Conservation (phyloP, 768 basidiomycete species). For the Chalciporus piperatus region DNA sequence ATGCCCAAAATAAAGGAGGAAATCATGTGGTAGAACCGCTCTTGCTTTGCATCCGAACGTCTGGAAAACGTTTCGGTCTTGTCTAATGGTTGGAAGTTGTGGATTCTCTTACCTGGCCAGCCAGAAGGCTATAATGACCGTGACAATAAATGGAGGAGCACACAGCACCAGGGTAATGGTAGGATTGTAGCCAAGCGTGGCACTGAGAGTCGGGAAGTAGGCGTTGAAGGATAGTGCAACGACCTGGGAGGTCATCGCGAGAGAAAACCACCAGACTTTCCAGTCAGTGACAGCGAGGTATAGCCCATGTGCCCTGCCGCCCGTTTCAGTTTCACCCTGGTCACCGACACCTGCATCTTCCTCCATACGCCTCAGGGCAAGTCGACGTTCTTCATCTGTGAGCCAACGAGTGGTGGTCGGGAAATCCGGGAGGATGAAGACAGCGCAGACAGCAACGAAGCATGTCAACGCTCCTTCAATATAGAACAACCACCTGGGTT, state of each 20-base stretch:
- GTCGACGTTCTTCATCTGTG: constrained; percentile 35
- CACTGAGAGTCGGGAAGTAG: constrained; percentile 77
- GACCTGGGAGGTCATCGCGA: constrained; percentile 37
- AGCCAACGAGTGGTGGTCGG: constrained; percentile 38
- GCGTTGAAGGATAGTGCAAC: constrained; percentile 72
- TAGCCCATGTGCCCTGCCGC: constrained; percentile 45
- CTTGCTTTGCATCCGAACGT: constrained; percentile 66
- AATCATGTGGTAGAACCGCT: constrained; percentile 71
- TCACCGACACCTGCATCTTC: constrained; percentile 66
- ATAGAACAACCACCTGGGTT: constrained; percentile 47
- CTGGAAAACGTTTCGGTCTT: constrained; percentile 25
- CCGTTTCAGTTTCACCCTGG: constrained; percentile 42
- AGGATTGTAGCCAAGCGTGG: constrained; percentile 63
- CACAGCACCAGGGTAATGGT: constrained; percentile 70
- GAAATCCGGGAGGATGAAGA: constrained; percentile 51
- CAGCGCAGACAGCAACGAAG: constrained; percentile 42
- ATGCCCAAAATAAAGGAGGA: constrained; percentile 54
- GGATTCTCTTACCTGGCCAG: constrained; percentile 42
- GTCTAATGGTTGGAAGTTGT: too few species aligned
- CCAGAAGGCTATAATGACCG: constrained; percentile 52
- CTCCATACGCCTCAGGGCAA: constrained; percentile 57
- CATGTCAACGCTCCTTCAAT: constrained; percentile 46
- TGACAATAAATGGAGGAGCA: constrained; percentile 71
- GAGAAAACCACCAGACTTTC: constrained; percentile 79
- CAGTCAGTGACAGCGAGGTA: constrained; percentile 65